Percentiles rank a stretch among this genome's conserved stretches.
phyloP scores from a whole-genome alignment of 345 rosid species.

The Salix brachista region DNA sequence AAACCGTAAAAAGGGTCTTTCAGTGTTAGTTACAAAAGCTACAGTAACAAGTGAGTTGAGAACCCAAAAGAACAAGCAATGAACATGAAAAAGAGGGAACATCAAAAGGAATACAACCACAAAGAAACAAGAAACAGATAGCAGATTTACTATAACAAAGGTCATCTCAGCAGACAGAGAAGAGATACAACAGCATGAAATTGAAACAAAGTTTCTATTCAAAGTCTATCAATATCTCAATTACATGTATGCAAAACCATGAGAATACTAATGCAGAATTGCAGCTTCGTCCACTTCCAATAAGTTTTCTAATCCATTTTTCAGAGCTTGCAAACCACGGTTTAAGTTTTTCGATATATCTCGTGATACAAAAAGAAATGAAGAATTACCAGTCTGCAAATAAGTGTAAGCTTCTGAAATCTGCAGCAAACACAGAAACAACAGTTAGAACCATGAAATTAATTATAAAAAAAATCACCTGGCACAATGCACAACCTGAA shows the following conservation, averaged over 20 bases:
- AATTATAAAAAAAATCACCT: neutral
- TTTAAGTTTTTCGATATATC: neutral
- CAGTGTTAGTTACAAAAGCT: slow-evolving; percentile 21
- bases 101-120: neutral
- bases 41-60: slow-evolving; percentile 15
- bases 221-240: slow-evolving; percentile 1
- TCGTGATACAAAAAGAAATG: slow-evolving; percentile 5
- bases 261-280: neutral
- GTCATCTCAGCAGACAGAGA: slow-evolving; percentile 5
- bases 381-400: slow-evolving; percentile 56
- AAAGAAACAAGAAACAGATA: neutral
- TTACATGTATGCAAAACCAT: neutral
- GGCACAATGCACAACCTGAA: neutral
- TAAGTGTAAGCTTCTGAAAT: slow-evolving; percentile 63
- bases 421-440: slow-evolving; percentile 39
- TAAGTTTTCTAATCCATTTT: slow-evolving; percentile 23
- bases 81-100: neutral
- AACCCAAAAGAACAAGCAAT: slow-evolving; percentile 8
- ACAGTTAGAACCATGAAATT: neutral
- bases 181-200: neutral
- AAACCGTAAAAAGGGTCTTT: slow-evolving; percentile 11
- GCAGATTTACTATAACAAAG: neutral
- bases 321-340: slow-evolving; percentile 34
- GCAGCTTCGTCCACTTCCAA: slow-evolving; percentile 11
- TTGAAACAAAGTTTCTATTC: slow-evolving; percentile 1